phyloP scores from a whole-genome alignment of 495 filamentous ascomycete species.

The Talaromyces borbonicus region DNA sequence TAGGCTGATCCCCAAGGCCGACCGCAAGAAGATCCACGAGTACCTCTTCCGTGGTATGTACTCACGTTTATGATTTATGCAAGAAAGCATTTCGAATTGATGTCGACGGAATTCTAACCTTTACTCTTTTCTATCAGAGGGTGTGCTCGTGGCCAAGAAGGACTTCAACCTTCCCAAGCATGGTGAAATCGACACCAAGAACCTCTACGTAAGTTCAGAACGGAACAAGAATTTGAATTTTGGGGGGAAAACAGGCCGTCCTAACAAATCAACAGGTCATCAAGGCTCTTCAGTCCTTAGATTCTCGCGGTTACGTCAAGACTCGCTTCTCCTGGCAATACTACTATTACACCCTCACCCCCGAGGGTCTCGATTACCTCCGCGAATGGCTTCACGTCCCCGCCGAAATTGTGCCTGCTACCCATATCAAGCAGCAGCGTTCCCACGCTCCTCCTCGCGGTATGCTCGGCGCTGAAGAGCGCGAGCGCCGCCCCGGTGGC shows the following conservation, averaged over 20 bases:
- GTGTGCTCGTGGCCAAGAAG: constrained; percentile 98
- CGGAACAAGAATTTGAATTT: no score
- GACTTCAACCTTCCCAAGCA: constrained; percentile 93
- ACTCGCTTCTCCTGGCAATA: constrained; percentile 99
- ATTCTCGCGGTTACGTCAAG: constrained; percentile 96
- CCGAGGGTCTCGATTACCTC: constrained; percentile 99
- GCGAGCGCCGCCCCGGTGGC: constrained; percentile 64
- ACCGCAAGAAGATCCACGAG: constrained; percentile 99
- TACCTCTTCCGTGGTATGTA: constrained; percentile 93
- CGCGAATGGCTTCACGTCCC: constrained; percentile 99
- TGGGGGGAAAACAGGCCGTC: background rate
- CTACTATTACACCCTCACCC: constrained; percentile 99
- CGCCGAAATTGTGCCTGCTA: constrained; percentile 97
- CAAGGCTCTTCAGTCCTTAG: constrained; percentile 96
- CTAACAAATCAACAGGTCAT: constrained; percentile 52
- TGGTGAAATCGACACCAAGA: constrained; percentile 93
- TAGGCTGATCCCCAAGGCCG: constrained; percentile 98
- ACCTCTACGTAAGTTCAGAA: constrained; percentile 67
- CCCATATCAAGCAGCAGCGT: constrained; percentile 99
- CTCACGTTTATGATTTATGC: constrained; percentile 9
- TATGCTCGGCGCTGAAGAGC: constrained; percentile 92
- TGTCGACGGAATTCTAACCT: background rate
- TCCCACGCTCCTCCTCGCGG: constrained; percentile 95
- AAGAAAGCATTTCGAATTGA: background rate
- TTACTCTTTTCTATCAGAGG: constrained; percentile 47